Conservation (phyloP, 1,284 basidiomycete species). For the Ceratobasidium sp. region DNA sequence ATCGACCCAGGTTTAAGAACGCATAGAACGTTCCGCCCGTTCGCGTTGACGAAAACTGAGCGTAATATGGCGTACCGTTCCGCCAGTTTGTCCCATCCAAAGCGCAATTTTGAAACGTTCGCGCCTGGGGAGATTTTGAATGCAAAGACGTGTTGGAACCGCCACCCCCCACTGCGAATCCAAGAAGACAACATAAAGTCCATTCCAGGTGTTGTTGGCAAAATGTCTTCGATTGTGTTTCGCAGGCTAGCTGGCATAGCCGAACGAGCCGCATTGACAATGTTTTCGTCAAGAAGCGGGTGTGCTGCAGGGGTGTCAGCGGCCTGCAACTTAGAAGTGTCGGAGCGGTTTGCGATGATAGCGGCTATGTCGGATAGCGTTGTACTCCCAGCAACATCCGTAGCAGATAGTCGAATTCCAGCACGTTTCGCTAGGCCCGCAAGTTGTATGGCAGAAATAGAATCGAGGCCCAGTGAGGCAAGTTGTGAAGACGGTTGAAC, state of each 20-base stretch:
- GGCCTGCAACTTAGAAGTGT: background rate
- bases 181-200: slow-evolving; percentile 42
- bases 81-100: slow-evolving; percentile 60
- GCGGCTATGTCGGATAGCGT: slow-evolving; percentile 37
- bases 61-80: slow-evolving; percentile 61
- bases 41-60: slow-evolving; percentile 60
- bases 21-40: slow-evolving; percentile 58
- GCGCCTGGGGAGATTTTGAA: slow-evolving; percentile 58
- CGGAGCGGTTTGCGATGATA: slow-evolving; percentile 22
- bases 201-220: slow-evolving; percentile 40
- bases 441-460: slow-evolving; percentile 66
- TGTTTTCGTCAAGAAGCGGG: slow-evolving; percentile 24
- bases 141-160: slow-evolving; percentile 65
- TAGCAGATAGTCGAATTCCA: slow-evolving; percentile 52
- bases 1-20: slow-evolving; percentile 56
- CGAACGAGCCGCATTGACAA: slow-evolving; percentile 12
- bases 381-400: slow-evolving; percentile 36
- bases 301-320: background rate
- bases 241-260: slow-evolving; percentile 35
- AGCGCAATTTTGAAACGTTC: slow-evolving; percentile 55
- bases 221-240: slow-evolving; percentile 13
- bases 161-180: slow-evolving; percentile 46
- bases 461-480: slow-evolving; percentile 64
- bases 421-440: slow-evolving; percentile 59
- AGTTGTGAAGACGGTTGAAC: slow-evolving; percentile 37